Percentiles rank a stretch among this genome's conserved stretches.
These are phyloP conservation scores for Coniella vitis DNA, from an alignment of 2,329 filamentous ascomycete genomes.

Conservation along the genomic window DNA sequence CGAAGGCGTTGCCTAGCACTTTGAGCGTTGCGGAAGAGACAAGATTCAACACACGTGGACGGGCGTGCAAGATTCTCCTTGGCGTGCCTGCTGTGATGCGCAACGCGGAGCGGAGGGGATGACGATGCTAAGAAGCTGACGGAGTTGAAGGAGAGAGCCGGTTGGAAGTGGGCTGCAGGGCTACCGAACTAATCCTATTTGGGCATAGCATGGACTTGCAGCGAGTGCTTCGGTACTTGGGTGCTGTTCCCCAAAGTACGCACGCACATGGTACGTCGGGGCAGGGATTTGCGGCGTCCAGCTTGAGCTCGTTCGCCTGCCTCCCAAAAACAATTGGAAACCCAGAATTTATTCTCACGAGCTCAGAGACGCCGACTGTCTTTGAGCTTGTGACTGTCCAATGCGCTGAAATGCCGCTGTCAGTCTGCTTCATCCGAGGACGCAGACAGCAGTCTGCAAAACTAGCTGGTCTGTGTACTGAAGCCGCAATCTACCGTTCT, in stretches of 20 bases:
- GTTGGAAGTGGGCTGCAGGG: neutral
- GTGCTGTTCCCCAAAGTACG: too few relatives aligned
- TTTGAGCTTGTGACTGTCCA: neutral
- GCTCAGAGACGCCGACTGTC: neutral
- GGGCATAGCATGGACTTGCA: neutral
- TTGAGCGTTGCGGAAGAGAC: neutral
- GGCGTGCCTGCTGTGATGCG: neutral
- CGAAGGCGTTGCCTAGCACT: neutral
- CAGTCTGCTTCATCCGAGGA: constrained; percentile 11
- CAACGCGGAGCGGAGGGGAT: neutral
- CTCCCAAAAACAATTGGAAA: too few relatives aligned
- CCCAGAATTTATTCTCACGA: neutral
- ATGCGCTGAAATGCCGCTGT: constrained; percentile 14
- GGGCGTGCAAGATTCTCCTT: neutral
- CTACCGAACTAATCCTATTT: neutral
- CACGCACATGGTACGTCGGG: neutral
- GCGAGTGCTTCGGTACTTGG: neutral
- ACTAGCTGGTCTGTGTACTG: constrained; percentile 8
- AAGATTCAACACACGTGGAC: neutral
- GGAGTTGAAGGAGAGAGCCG: constrained; percentile 1
- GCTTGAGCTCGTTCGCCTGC: neutral
- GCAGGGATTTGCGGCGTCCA: neutral
- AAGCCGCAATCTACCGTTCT: constrained; percentile 1
- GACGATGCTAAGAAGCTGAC: constrained; percentile 11
- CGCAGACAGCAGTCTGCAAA: constrained; percentile 1